Evolutionary conservation across 148 eudicot genomes (phyloP).

Genomic region (Nepenthes mirabilis): DNA sequence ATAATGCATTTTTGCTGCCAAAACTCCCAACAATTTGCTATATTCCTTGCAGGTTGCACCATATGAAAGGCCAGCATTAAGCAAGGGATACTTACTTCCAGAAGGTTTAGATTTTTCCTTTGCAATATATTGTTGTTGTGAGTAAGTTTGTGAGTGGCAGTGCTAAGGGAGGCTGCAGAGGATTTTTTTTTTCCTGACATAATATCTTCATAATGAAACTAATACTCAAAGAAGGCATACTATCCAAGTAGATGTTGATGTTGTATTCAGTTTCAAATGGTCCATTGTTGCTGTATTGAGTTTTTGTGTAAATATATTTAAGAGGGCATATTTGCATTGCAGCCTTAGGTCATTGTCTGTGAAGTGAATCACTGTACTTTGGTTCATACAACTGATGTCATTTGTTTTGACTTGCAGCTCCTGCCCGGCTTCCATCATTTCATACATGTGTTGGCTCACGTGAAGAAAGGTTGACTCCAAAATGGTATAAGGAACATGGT

Average conservation of each 20-base stretch:
- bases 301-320: background rate
- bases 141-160: background rate
- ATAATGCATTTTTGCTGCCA: background rate
- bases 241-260: background rate
- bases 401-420: slow-evolving; percentile 35
- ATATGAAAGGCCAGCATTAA: slow-evolving; percentile 97
- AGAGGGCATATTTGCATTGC: background rate
- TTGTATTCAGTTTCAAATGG: background rate
- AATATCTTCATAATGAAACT: no score
- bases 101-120: slow-evolving; percentile 52
- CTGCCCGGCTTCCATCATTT: slow-evolving; percentile 92
- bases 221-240: no score
- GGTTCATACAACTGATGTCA: background rate
- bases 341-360: slow-evolving; percentile 1
- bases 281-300: background rate
- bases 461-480: slow-evolving; percentile 79
- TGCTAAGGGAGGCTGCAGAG: background rate
- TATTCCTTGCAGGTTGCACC: slow-evolving; percentile 62
- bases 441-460: slow-evolving; percentile 91
- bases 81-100: slow-evolving; percentile 96
- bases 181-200: background rate
- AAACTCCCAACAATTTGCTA: background rate
- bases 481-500: slow-evolving; percentile 99
- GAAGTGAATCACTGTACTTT: background rate
- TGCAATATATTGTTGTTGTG: background rate